These are phyloP conservation scores for Firmiana major DNA, from an alignment of 345 rosid genomes.

Conservation along the genomic window DNA sequence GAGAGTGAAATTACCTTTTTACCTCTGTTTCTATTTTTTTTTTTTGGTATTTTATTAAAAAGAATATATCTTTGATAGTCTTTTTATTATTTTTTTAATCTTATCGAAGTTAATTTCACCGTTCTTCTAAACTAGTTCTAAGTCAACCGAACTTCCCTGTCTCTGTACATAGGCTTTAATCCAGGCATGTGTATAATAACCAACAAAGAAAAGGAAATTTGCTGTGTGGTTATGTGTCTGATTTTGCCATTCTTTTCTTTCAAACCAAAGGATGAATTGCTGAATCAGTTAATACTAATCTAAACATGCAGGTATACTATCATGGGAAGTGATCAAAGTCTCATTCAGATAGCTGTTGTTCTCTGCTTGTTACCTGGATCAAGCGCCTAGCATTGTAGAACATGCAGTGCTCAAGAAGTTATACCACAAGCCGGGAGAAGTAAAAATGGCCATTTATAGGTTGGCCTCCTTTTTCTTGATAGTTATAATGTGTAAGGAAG, in stretches of 20 bases:
- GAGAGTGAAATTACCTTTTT: too few relatives aligned
- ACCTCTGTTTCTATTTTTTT: too few relatives aligned
- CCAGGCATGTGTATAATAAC: neutral
- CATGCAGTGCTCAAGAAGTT: neutral
- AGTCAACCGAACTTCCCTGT: neutral
- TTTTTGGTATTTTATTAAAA: too few relatives aligned
- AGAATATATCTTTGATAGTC: too few relatives aligned
- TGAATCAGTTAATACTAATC: neutral
- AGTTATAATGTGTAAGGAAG: neutral
- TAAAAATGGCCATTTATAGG: too few relatives aligned
- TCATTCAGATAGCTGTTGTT: neutral
- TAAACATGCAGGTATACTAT: conserved; percentile 13
- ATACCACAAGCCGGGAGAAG: neutral
- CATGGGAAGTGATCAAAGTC: neutral
- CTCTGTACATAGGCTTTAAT: neutral
- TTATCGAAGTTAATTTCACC: too few relatives aligned
- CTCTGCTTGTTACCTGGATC: neutral
- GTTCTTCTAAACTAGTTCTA: too few relatives aligned
- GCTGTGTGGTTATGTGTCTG: neutral
- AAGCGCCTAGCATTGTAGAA: neutral
- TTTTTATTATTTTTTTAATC: too few relatives aligned
- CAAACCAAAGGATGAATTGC: neutral
- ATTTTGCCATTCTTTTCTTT: neutral
- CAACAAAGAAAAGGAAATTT: neutral
- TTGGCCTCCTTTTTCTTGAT: neutral